These are phyloP conservation scores for Tulasnella sp. DNA, from an alignment of 768 basidiomycete species.

Conservation along the genomic window DNA sequence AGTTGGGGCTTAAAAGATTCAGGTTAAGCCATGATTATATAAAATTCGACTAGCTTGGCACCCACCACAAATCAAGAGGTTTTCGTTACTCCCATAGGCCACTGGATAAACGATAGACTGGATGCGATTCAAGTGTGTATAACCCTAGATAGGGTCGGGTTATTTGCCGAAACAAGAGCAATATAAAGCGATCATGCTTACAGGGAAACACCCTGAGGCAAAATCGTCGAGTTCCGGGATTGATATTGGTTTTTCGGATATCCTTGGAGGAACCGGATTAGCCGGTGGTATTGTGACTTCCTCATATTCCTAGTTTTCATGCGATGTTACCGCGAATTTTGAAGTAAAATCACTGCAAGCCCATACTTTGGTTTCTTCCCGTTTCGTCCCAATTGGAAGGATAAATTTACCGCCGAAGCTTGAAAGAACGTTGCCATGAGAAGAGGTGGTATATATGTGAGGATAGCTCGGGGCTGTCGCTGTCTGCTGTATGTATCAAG, in stretches of 20 bases:
- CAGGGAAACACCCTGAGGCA: constrained; percentile 72
- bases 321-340: constrained; percentile 6
- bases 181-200: constrained; percentile 27
- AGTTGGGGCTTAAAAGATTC: constrained; percentile 59
- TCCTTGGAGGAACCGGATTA: constrained; percentile 55
- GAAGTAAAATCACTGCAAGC: constrained; percentile 9
- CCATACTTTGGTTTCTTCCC: constrained; percentile 52
- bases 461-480: constrained; percentile 52
- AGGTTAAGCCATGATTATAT: background rate
- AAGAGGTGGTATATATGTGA: constrained; percentile 72
- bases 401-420: constrained; percentile 68
- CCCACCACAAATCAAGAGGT: constrained; percentile 83
- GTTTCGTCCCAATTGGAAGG: constrained; percentile 70
- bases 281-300: constrained; percentile 86
- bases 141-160: constrained; percentile 42
- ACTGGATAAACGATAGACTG: constrained; percentile 91
- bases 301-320: constrained; percentile 56
- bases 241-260: constrained; percentile 54
- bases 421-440: constrained; percentile 46
- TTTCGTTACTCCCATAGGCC: constrained; percentile 91
- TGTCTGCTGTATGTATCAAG: constrained; percentile 17
- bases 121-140: constrained; percentile 76
- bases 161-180: background rate
- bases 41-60: background rate
- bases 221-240: constrained; percentile 65